Evolutionary conservation across 2,329 filamentous ascomycete species (phyloP), one percentile per base, ranked within the genome.

Genomic region (Alternaria sp.): DNA sequence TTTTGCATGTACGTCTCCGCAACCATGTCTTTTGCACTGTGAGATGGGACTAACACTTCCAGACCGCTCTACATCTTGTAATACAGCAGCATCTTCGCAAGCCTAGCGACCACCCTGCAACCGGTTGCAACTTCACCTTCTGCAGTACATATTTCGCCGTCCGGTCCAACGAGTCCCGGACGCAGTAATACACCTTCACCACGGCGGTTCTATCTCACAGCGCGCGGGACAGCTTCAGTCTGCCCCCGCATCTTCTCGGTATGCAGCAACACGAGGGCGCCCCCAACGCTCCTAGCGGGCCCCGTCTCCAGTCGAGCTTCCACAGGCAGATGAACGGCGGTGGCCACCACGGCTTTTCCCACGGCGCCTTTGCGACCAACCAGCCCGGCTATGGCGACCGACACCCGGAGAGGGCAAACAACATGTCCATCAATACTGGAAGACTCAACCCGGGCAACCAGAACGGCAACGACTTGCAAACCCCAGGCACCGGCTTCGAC

Each of bases 371-470:
- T 81, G 90, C 90, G 75, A 94, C 92, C 59, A 96, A 97, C 81
- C 86, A 88, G 70, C 82, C 85, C 59, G 92, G 92, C 63, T 97
- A 97, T 76, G 90, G 90, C 67, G 93, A 97, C 78, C 89, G 94
- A 74, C 93, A 96, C 80, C 89, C 91, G 69, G 91, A 94, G 73
- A 88, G 93, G 70, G 86, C 85, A 52, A 97, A 96, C 81, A 92
- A 98, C 74, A 93, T 94, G 66, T 89, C 90, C 66, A 97, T 98
- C 83, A 97, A 97, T 80, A 97, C 95, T 22, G 89, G 91, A 75
- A 84, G 88, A 65, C 85, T 91, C 79, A 79, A 80, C 28, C 81
- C 82, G 51, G 81, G 80, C 55, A 82, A 84, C 64, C 85, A 86
- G 73, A 88, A 85, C 77, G 84, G 82, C 61, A 87, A 86, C 72